phyloP scores from a whole-genome alignment of 192 early-diverging fungal species.

The Backusella sp. region DNA sequence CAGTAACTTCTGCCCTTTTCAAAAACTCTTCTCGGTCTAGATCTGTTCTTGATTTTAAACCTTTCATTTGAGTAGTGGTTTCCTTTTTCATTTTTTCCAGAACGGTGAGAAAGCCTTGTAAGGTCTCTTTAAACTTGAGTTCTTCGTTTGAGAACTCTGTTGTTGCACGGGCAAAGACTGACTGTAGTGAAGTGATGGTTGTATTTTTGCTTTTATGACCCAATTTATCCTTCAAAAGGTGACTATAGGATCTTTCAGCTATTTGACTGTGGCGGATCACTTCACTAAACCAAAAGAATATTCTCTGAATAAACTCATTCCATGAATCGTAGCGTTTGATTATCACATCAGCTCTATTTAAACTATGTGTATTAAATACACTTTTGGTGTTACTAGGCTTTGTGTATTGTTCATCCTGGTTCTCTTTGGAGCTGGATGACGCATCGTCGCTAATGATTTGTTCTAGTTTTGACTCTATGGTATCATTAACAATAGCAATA shows the following conservation, averaged over 20 bases:
- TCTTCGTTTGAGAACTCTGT: background rate
- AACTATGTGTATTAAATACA: background rate
- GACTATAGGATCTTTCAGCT: constrained; percentile 7
- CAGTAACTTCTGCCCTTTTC: constrained; percentile 41
- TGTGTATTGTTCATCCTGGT: background rate
- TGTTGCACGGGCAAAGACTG: background rate
- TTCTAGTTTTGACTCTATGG: background rate
- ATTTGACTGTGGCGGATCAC: constrained; percentile 33
- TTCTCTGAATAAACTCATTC: constrained; percentile 35
- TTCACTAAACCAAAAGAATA: constrained; percentile 40
- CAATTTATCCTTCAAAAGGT: constrained; percentile 1
- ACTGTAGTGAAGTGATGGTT: background rate
- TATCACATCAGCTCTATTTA: constrained; percentile 41
- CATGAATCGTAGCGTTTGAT: constrained; percentile 40
- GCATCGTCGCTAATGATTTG: background rate
- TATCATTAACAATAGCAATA: background rate
- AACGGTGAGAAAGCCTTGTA: constrained; percentile 31
- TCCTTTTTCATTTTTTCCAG: constrained; percentile 40
- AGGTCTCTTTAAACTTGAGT: constrained; percentile 1
- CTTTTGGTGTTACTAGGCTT: background rate
- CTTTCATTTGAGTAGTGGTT: constrained; percentile 40
- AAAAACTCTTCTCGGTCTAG: constrained; percentile 39
- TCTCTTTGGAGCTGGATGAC: background rate
- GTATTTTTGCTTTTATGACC: background rate
- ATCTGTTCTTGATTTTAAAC: constrained; percentile 30